Evolutionary conservation across 805 yeast species (phyloP).

Genomic region (Sugiyamaella chiloensis): DNA sequence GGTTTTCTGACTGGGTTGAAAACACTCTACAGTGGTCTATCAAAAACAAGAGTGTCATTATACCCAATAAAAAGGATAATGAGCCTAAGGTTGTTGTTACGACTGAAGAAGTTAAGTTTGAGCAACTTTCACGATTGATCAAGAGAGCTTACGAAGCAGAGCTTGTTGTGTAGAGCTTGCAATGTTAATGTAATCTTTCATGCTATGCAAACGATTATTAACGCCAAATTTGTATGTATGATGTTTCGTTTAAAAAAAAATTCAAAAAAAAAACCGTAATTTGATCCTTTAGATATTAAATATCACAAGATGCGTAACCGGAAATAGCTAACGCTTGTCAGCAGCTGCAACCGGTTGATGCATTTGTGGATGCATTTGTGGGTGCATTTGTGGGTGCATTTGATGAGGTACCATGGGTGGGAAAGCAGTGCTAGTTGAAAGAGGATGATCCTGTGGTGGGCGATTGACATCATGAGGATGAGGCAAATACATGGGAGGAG

Average conservation of each 20-base stretch:
- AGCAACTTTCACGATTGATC: constrained; percentile 31
- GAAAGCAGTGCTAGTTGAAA: neutral
- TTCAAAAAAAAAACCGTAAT: too few relatives aligned
- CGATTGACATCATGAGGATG: neutral
- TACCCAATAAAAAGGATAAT: constrained; percentile 30
- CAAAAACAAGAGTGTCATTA: constrained; percentile 24
- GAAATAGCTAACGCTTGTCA: too few relatives aligned
- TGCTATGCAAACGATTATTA: too few relatives aligned
- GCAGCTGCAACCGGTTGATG: too few relatives aligned
- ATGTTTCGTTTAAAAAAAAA: too few relatives aligned
- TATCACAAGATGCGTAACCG: too few relatives aligned
- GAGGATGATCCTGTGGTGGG: neutral
- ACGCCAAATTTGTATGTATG: too few relatives aligned
- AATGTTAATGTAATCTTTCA: too few relatives aligned
- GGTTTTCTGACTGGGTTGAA: constrained; percentile 29
- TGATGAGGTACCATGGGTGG: neutral
- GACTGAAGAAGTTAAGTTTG: constrained; percentile 28
- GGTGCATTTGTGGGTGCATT: too few relatives aligned
- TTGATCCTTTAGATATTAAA: too few relatives aligned
- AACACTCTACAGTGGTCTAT: constrained; percentile 30
- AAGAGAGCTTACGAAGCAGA: constrained; percentile 31
- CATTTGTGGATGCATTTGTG: too few relatives aligned
- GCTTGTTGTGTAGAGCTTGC: constrained; percentile 5
- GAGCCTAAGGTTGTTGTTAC: constrained; percentile 31
- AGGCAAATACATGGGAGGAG: neutral